Base-by-base conservation (phyloP, 1,284 basidiomycete species). In the Volvariella volvacea region DNA sequence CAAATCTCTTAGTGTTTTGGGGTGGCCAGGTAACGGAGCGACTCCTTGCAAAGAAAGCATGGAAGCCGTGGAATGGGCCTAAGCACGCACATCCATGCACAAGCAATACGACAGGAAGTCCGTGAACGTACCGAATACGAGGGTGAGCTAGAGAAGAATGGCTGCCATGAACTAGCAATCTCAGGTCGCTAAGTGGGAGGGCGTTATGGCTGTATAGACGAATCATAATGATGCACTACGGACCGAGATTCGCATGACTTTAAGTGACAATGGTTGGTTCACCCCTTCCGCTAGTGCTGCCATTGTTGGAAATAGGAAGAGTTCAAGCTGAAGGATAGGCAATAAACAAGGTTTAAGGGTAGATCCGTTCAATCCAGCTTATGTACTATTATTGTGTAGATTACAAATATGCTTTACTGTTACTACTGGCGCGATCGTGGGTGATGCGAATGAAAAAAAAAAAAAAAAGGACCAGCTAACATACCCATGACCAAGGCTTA, bases 171-270 rank as follows among this genome's bases (percentile, higher is more conserved):
- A 50, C 71, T 74, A 1, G 82, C 78, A 31, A 89, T 61, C 41
- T 81, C 70, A n/a, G 87, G 88, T 52, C 85, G 75, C 84, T 89
- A 54, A 17, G 40, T 16, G 40, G 45, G 47, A 39, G 43, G 39
- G 48, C 48, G 48, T 49, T 53, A 37, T 52, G 49, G 47, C 7
- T 15, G 10, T 37, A 42, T 16, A 45, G 21, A 25, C 16, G 17
- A 22, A 16, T 20, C 8, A 40, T 68, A 59, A 46, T 47, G 49
- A 46, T 34, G 40, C 50, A 43, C 41, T 42, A 77, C 85, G 62
- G 65, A 88, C 84, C 58, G 86, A 88, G 47, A 86, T 73, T 41
- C 86, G 75, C 83, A 88, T 88, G 44, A 88, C 85, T 62, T 88
- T 88, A 52, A 88, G 66, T 3, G 86, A 81, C 32, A 88, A 57